Evolutionary conservation across 176 grass and related monocot species (phyloP).

Genomic region (Melocanna baccifera): DNA sequence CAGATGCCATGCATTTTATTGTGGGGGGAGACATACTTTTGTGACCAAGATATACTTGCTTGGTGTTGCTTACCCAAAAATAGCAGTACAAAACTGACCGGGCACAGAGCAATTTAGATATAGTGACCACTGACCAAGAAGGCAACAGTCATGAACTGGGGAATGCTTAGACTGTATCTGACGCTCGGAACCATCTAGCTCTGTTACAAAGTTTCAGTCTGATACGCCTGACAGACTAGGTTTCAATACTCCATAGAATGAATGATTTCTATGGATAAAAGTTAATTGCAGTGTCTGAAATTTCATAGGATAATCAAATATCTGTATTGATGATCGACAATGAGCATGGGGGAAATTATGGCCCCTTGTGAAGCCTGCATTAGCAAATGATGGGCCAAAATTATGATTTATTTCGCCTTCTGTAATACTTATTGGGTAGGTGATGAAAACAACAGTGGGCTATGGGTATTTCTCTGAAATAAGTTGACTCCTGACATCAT

Average conservation of each 20-base stretch:
- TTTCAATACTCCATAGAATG: background rate
- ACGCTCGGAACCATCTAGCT: background rate
- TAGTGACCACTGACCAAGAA: background rate
- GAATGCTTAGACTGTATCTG: background rate
- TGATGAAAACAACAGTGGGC: background rate
- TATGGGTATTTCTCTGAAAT: conserved; percentile 3
- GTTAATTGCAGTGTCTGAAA: background rate
- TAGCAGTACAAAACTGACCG: background rate
- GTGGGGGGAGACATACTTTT: background rate
- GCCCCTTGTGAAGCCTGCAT: background rate
- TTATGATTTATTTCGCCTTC: background rate
- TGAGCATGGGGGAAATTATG: background rate
- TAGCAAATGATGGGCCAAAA: background rate
- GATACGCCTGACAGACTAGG: background rate
- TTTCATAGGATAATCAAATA: background rate
- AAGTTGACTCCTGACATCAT: background rate
- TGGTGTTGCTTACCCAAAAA: background rate
- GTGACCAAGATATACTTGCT: background rate
- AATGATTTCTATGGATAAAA: background rate
- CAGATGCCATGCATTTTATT: background rate
- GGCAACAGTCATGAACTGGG: background rate
- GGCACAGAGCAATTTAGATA: background rate
- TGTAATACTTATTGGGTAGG: background rate
- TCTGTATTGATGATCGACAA: background rate
- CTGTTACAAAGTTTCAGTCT: background rate